These are phyloP conservation scores for Vigna trinervia DNA, from an alignment of 306 rosid genomes.

Conservation along the genomic window DNA sequence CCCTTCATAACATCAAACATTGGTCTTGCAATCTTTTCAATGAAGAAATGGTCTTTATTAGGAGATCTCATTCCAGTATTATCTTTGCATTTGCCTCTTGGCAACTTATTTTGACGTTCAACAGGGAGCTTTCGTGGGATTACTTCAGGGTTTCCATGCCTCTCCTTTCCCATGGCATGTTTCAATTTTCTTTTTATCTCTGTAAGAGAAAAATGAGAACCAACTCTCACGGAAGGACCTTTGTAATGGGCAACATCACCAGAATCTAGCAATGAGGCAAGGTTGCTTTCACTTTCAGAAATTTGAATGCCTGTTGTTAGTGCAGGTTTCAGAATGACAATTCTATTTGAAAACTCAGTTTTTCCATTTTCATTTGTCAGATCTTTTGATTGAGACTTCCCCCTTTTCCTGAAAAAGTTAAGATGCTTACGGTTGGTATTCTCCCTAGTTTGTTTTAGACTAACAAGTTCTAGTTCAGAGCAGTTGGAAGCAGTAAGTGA, in stretches of 20 bases:
- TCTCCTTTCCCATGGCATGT: slow-evolving; percentile 87
- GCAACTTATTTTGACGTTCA: slow-evolving; percentile 41
- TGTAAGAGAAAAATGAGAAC: slow-evolving; percentile 76
- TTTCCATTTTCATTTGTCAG: slow-evolving; percentile 48
- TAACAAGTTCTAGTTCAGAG: slow-evolving; percentile 53
- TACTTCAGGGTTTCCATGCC: slow-evolving; percentile 53
- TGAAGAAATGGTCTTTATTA: slow-evolving; percentile 71
- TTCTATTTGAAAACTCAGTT: slow-evolving; percentile 68
- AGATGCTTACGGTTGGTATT: slow-evolving; percentile 65
- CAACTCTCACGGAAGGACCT: slow-evolving; percentile 57
- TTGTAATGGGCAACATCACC: slow-evolving; percentile 48
- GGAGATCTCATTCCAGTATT: slow-evolving; percentile 69
- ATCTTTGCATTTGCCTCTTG: slow-evolving; percentile 56
- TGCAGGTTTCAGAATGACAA: slow-evolving; percentile 86
- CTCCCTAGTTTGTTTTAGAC: slow-evolving; percentile 58
- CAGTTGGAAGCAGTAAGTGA: slow-evolving; percentile 52
- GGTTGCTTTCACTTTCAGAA: slow-evolving; percentile 52
- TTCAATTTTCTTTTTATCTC: slow-evolving; percentile 83
- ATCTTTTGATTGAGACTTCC: slow-evolving; percentile 63
- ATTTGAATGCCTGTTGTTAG: slow-evolving; percentile 45
- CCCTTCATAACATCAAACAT: slow-evolving; percentile 55
- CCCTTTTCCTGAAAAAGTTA: slow-evolving; percentile 70
- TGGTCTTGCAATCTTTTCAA: slow-evolving; percentile 77
- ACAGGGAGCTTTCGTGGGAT: slow-evolving; percentile 41
- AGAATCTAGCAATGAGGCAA: slow-evolving; percentile 49